Conservation (phyloP, 2,329 filamentous ascomycete genomes). For the Phaeosphaeria sp. region DNA sequence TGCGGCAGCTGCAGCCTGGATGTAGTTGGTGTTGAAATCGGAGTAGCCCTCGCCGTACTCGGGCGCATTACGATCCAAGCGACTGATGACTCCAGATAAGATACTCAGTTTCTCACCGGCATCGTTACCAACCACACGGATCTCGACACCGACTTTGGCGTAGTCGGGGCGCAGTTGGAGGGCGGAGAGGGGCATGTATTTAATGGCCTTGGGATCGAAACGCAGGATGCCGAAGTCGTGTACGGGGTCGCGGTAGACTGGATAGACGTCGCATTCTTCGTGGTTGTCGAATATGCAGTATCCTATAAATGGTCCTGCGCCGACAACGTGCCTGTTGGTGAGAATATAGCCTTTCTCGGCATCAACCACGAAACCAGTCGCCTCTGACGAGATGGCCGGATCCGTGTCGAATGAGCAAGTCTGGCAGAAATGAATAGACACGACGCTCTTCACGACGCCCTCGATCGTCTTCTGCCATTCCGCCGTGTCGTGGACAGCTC, state of each 20-base stretch:
- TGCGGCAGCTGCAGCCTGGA: slow-evolving; percentile 95
- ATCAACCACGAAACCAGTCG: slow-evolving; percentile 97
- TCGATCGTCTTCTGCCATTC: slow-evolving; percentile 98
- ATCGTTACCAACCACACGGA: slow-evolving; percentile 97
- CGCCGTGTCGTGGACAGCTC: slow-evolving; percentile 67
- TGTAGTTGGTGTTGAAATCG: slow-evolving; percentile 96
- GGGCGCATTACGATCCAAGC: slow-evolving; percentile 93
- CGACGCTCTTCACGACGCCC: slow-evolving; percentile 90
- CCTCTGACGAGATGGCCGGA: slow-evolving; percentile 88
- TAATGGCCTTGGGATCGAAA: slow-evolving; percentile 94
- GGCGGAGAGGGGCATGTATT: slow-evolving; percentile 91
- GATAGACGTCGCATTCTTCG: slow-evolving; percentile 92
- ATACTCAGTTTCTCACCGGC: slow-evolving; percentile 98
- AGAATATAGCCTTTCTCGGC: slow-evolving; percentile 79
- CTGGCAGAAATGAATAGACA: slow-evolving; percentile 99
- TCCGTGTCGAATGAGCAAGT: slow-evolving; percentile 99
- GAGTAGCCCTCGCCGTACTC: slow-evolving; percentile 96
- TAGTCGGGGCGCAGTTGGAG: slow-evolving; percentile 83
- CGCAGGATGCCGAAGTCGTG: slow-evolving; percentile 98
- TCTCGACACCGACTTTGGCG: slow-evolving; percentile 88
- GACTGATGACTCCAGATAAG: slow-evolving; percentile 94
- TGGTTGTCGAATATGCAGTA: slow-evolving; percentile 99
- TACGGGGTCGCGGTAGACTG: slow-evolving; percentile 96
- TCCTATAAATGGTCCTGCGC: slow-evolving; percentile 95
- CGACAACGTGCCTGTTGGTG: slow-evolving; percentile 80